Conservation (phyloP, 371 early-diverging fungal species). For the Mucor circinelloides region DNA sequence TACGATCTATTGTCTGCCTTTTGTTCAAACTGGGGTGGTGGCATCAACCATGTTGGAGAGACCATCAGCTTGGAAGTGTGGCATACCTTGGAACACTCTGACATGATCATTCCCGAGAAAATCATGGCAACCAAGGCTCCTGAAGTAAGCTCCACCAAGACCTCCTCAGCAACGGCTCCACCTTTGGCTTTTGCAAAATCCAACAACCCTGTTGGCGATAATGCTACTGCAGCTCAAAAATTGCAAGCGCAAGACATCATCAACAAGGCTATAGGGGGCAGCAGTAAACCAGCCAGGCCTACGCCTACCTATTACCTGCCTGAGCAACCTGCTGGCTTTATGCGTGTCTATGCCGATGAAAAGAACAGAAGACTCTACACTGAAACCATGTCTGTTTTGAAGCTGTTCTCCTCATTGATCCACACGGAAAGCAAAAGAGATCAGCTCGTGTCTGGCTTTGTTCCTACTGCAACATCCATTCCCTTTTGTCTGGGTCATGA, state of each 20-base stretch:
- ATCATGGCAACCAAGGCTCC: neutral
- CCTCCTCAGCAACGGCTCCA: neutral
- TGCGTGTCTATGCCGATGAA: constrained; percentile 23
- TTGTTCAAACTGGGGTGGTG: constrained; percentile 39
- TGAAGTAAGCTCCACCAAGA: neutral
- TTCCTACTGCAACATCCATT: constrained; percentile 48
- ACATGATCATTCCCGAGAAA: constrained; percentile 28
- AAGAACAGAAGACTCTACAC: constrained; percentile 72
- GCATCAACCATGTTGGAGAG: constrained; percentile 23
- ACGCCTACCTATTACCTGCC: constrained; percentile 10
- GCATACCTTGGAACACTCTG: constrained; percentile 28
- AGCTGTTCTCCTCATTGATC: constrained; percentile 72
- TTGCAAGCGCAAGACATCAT: neutral
- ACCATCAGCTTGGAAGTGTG: constrained; percentile 28
- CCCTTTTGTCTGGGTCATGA: constrained; percentile 61
- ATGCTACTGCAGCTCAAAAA: neutral
- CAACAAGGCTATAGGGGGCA: neutral
- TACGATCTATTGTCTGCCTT: constrained; percentile 32
- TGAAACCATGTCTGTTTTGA: constrained; percentile 78
- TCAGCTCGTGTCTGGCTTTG: constrained; percentile 32
- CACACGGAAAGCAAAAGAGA: constrained; percentile 51
- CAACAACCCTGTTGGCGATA: neutral
- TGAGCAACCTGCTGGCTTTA: constrained; percentile 20
- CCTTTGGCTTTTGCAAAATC: neutral
- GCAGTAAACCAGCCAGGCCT: neutral